Base-by-base conservation (phyloP, 306 rosid genomes). In the Cercis canadensis region DNA sequence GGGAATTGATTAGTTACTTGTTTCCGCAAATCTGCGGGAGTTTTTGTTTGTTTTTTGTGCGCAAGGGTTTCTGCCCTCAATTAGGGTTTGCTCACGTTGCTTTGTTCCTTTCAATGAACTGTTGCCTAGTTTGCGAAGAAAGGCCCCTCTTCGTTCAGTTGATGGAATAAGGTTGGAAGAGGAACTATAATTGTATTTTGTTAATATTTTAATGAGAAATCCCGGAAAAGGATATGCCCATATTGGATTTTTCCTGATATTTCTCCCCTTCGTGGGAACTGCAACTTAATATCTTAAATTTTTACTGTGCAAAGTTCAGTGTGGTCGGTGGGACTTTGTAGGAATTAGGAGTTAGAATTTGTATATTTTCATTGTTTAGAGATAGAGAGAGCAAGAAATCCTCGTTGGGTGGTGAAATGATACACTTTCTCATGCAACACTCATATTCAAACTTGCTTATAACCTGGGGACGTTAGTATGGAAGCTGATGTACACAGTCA, bases 61-160 rank as follows among this genome's bases (percentile, higher is more conserved):
- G 12, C 50, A 39, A 36, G 83, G 78, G 75, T 81, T 55, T 83
- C 34, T 17, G 5, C 44, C 24, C 39, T 59, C 3, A 8, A 62
- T 51, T 69, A 46, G 57, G 79, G 53, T 47, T 57, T 50, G 15
- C 18, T 65, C 6, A 4, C 62, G 63, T 45, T 18, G 19, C 14
- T 12, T 31, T 68, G 46, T 50, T 37, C 18, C 21, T 2, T 41
- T 14, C 31, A 13, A 47, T 69, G 72, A 18, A 52, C 16, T 37
- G 19, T 57, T 34, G 39, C 49, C 14, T 37, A n/a, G n/a, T n/a
- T n/a, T n/a, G n/a, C n/a, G 43, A 17, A 19, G 60, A 62, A 14
- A 10, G 41, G 31, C 36, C 17, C 17, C 10, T 56, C 21, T 56
- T 65, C 14, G 15, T 36, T 45, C 33, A 77, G 62, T 16, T 39